A percentile compares a stretch with the other conserved stretches of the same genome.
These are phyloP conservation scores for Oryza officinalis DNA, from an alignment of 176 grass and related monocot genomes.

Conservation along the genomic window DNA sequence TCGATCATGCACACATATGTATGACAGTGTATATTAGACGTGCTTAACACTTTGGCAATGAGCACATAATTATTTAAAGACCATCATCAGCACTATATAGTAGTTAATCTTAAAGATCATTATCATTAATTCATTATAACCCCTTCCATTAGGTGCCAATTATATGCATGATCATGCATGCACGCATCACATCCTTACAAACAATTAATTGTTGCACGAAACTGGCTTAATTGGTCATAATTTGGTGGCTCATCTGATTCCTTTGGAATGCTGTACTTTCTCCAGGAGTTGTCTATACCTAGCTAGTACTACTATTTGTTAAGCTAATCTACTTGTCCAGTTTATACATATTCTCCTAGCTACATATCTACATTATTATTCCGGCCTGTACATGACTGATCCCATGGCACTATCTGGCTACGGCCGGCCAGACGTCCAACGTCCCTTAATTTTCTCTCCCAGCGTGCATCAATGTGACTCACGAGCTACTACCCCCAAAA, in stretches of 20 bases:
- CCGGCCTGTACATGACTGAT: background rate
- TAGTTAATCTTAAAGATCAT: background rate
- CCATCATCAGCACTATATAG: slow-evolving; percentile 1
- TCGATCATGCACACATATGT: slow-evolving; percentile 26
- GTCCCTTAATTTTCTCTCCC: slow-evolving; percentile 14
- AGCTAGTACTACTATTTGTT: background rate
- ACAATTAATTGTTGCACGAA: slow-evolving; percentile 31
- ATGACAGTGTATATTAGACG: slow-evolving; percentile 17
- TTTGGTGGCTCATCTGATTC: slow-evolving; percentile 26
- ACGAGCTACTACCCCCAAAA: slow-evolving; percentile 17
- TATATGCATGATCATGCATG: slow-evolving; percentile 41
- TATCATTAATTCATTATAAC: slow-evolving; percentile 13
- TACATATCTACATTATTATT: slow-evolving; percentile 4
- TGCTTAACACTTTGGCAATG: slow-evolving; percentile 36
- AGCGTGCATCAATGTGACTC: slow-evolving; percentile 42
- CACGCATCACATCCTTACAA: slow-evolving; percentile 27
- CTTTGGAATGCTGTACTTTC: slow-evolving; percentile 4
- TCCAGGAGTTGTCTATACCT: background rate
- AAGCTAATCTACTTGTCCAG: background rate
- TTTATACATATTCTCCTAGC: background rate
- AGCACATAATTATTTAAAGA: slow-evolving; percentile 51
- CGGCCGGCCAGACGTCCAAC: slow-evolving; percentile 25
- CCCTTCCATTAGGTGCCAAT: slow-evolving; percentile 35
- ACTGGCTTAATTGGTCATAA: slow-evolving; percentile 7
- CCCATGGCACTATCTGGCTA: slow-evolving; percentile 31